Evolutionary conservation across 225 moss, liverwort and hornwort species (phyloP).

Genomic region (Physcomitrellopsis africana): DNA sequence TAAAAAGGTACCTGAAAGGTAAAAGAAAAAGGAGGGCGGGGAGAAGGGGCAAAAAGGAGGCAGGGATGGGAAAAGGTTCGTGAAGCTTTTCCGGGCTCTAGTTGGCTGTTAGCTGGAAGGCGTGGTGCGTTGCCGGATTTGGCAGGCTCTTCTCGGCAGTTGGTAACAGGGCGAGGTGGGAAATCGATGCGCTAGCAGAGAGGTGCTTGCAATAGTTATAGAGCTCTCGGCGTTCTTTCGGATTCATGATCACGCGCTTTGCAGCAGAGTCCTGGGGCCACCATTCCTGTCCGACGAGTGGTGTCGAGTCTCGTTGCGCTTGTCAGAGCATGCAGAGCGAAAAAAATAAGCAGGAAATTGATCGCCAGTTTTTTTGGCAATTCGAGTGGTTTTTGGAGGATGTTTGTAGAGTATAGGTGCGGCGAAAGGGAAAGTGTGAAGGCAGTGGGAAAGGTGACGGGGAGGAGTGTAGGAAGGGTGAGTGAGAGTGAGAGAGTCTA

Average conservation of each 20-base stretch:
- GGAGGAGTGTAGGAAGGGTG: not conserved
- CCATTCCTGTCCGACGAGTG: constrained; percentile 30
- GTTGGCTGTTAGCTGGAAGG: constrained; percentile 38
- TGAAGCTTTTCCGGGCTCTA: constrained; percentile 4
- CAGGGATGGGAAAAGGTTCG: no score
- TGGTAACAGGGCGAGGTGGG: constrained; percentile 18
- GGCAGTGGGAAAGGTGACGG: constrained; percentile 25
- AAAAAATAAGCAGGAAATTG: constrained; percentile 25
- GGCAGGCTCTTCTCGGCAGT: constrained; percentile 36
- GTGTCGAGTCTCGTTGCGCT: constrained; percentile 28
- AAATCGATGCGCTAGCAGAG: constrained; percentile 23
- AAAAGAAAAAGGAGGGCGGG: no score
- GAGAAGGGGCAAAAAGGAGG: no score
- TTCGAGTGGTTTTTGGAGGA: not conserved
- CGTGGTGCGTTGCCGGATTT: constrained; percentile 46
- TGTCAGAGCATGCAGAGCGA: constrained; percentile 28
- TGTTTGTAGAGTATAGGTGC: constrained; percentile 20
- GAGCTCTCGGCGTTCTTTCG: constrained; percentile 38
- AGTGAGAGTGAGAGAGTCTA: constrained; percentile 16
- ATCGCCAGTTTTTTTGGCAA: not conserved
- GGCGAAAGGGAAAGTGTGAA: constrained; percentile 10
- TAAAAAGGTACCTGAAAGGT: no score
- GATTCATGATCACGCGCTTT: constrained; percentile 38
- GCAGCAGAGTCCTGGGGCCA: constrained; percentile 52
- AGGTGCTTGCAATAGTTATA: constrained; percentile 33